Percentiles rank a stretch among this genome's conserved stretches.
These are phyloP conservation scores for Talaromyces adpressus DNA, from an alignment of 495 filamentous ascomycete species.

Conservation along the genomic window DNA sequence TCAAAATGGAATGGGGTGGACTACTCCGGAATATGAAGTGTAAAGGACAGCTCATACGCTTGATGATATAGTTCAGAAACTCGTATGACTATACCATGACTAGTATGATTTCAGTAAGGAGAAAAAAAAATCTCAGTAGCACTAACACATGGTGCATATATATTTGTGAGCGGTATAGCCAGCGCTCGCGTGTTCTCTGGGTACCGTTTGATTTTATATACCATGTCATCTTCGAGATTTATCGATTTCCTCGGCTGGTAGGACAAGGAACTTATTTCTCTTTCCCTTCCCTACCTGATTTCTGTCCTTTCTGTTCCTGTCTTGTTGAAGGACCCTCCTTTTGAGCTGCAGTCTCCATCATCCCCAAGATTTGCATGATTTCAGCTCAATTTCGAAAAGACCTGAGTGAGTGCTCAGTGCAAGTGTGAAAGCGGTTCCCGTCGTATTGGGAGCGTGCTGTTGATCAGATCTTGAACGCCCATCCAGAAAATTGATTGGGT, in stretches of 20 bases:
- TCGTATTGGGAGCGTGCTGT: not conserved
- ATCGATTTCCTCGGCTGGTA: not conserved
- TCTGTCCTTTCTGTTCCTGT: not conserved
- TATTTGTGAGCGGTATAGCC: not conserved
- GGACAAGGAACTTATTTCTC: not conserved
- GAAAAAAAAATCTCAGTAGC: not conserved
- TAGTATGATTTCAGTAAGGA: conserved; percentile 2
- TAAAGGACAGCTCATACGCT: conserved; percentile 5
- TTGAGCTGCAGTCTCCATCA: not conserved
- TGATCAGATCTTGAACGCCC: not conserved
- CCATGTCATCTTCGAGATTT: not conserved
- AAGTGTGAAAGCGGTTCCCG: not conserved
- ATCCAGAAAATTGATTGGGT: not conserved
- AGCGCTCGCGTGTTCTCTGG: not conserved
- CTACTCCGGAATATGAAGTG: not conserved
- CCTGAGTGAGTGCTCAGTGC: not conserved
- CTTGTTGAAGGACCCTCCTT: not conserved
- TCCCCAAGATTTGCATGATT: not conserved
- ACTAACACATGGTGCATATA: not conserved
- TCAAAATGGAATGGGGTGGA: not conserved
- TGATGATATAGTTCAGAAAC: not conserved
- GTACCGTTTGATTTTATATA: not conserved
- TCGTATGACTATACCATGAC: not conserved
- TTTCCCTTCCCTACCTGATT: not conserved
- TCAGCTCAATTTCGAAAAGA: not conserved